These are phyloP conservation scores for Cyberlindnera maritima DNA, from an alignment of 805 yeast species.

Conservation along the genomic window DNA sequence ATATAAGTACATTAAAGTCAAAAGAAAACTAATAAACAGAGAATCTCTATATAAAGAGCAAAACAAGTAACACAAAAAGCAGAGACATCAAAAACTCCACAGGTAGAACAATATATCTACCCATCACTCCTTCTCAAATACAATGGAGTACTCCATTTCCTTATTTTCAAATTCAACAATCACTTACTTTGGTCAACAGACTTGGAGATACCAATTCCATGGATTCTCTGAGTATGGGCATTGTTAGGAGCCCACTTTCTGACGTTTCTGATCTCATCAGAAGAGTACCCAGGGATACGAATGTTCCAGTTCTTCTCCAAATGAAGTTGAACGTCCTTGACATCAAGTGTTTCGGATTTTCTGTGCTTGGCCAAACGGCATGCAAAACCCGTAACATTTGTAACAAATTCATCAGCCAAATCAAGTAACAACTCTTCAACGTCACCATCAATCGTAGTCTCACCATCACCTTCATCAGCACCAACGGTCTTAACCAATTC, in stretches of 20 bases:
- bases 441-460: slow-evolving; percentile 89
- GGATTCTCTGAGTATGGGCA: slow-evolving; percentile 61
- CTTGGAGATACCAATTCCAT: slow-evolving; percentile 61
- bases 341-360: slow-evolving; percentile 81
- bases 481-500: slow-evolving; percentile 84
- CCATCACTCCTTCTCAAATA: no score
- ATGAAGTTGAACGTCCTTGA: slow-evolving; percentile 87
- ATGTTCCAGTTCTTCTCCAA: slow-evolving; percentile 94
- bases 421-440: slow-evolving; percentile 89
- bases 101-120: no score
- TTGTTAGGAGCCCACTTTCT: slow-evolving; percentile 68
- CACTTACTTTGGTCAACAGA: slow-evolving; percentile 41
- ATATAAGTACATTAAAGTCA: no score
- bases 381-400: slow-evolving; percentile 88
- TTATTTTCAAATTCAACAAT: not conserved
- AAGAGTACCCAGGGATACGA: slow-evolving; percentile 87
- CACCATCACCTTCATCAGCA: slow-evolving; percentile 87
- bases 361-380: slow-evolving; percentile 95
- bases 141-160: no score
- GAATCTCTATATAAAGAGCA: no score
- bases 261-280: slow-evolving; percentile 83
- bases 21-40: no score
- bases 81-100: no score
- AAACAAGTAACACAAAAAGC: no score
- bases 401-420: slow-evolving; percentile 92